Base-by-base conservation (phyloP, 2,329 filamentous ascomycete species). In the Myriosclerotinia duriaeana region DNA sequence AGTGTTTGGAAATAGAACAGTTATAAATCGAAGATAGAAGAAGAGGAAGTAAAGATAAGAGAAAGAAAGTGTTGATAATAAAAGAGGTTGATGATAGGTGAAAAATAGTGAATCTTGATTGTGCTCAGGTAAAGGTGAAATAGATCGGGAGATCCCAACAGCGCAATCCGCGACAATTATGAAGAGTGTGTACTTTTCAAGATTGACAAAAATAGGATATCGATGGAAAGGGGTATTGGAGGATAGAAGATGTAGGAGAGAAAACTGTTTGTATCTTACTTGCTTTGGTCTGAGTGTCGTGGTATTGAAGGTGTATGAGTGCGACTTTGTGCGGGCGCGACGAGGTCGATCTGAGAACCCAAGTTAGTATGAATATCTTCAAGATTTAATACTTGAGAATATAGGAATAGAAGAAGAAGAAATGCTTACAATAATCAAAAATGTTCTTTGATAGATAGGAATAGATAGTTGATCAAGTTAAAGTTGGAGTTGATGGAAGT, bases 111-210 rank as follows among this genome's bases (percentile, higher is more conserved):
- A 50, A 60, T 65, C 11, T 6, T 42, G 22, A 11, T 9, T 14
- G 5, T 55, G n/a, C 15, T 26, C n/a, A 53, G 30, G 55, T 14
- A 26, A 61, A 65, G 42, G 38, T 68, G 56, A 68, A 53, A 54
- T 58, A 56, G 48, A 66, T 59, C 20, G 30, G 3, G 11, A 58
- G 52, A 48, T 40, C 5, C 52, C n/a, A 44, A 34, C n/a, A 3
- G 15, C 12, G 30, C 15, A 58, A 5, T 22, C 15, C 6, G 40
- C 34, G 17, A 46, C 14, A 56, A 40, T 9, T n/a, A 2, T n/a
- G 22, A 36, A 2, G 22, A 5, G 20, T 17, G 36, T 44, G 11
- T 22, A 42, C n/a, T 53, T 30, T 26, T 36, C 26, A 22, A 34
- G 17, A 46, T 17, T n/a, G 40, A 46, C 20, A 64, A 26, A 3